phyloP scores from a whole-genome alignment of 345 rosid species.

The Murraya koenigii region DNA sequence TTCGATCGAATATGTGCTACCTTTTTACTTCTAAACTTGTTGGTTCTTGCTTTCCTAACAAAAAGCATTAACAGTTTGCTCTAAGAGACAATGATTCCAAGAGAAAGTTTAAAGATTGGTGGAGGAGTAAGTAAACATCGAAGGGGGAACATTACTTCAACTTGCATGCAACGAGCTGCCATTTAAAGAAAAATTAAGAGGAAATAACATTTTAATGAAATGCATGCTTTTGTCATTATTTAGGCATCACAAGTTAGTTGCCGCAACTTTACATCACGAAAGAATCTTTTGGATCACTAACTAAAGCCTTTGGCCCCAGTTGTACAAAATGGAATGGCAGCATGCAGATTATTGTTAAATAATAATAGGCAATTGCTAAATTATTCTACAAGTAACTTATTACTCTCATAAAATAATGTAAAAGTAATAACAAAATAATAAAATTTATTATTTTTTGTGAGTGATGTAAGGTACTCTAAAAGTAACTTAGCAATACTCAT shows the following conservation, averaged over 20 bases:
- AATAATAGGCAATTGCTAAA: too few species aligned
- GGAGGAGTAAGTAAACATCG: background rate
- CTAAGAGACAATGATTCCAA: background rate
- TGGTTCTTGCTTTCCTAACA: background rate
- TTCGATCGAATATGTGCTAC: background rate
- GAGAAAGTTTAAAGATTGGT: background rate
- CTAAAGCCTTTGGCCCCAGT: background rate
- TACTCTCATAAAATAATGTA: too few species aligned
- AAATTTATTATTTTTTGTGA: too few species aligned
- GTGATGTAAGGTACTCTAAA: too few species aligned
- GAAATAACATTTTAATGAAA: background rate
- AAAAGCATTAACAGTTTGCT: background rate
- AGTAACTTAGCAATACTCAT: too few species aligned
- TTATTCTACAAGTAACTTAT: too few species aligned
- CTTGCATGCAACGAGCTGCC: background rate
- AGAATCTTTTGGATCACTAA: constrained; percentile 11
- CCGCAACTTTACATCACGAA: background rate
- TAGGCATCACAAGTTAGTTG: background rate
- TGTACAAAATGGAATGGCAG: background rate
- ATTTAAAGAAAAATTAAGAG: background rate
- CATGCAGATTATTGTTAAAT: background rate
- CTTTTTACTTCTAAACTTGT: too few species aligned
- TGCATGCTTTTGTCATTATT: background rate
- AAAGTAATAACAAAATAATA: too few species aligned
- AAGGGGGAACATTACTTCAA: background rate